Evolutionary conservation across 2,329 filamentous ascomycete species (phyloP).

Genomic region (Capronia americana): DNA sequence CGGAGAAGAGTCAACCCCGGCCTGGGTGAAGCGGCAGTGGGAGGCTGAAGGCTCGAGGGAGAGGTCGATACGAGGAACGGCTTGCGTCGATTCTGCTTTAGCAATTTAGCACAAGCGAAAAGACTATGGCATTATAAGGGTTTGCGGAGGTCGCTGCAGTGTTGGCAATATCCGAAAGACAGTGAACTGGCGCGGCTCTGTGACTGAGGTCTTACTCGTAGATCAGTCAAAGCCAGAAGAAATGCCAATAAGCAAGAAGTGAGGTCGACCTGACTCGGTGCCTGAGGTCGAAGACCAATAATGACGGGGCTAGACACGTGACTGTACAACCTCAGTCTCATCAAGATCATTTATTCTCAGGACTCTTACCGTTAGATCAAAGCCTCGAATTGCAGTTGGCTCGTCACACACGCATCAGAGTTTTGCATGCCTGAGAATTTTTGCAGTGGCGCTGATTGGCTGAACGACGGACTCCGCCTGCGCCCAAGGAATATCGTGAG

Average conservation of each 20-base stretch:
- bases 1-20: background rate
- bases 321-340: background rate
- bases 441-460: conserved; percentile 9
- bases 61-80: background rate
- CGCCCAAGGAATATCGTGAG: conserved; percentile 16
- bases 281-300: background rate
- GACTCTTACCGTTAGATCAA: background rate
- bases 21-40: background rate
- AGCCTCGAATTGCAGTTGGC: background rate
- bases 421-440: conserved; percentile 20
- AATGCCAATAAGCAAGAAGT: background rate
- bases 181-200: background rate
- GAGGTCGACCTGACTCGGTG: background rate
- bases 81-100: background rate
- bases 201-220: background rate
- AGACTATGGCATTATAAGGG: background rate
- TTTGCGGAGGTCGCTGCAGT: background rate
- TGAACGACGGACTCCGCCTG: conserved; percentile 5
- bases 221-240: background rate
- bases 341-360: background rate
- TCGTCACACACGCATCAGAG: conserved; percentile 22
- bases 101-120: background rate
- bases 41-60: background rate
- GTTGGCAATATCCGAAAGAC: background rate
- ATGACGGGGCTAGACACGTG: background rate